These are phyloP conservation scores for Amanita thiersii DNA, from an alignment of 768 basidiomycete species.

Conservation along the genomic window DNA sequence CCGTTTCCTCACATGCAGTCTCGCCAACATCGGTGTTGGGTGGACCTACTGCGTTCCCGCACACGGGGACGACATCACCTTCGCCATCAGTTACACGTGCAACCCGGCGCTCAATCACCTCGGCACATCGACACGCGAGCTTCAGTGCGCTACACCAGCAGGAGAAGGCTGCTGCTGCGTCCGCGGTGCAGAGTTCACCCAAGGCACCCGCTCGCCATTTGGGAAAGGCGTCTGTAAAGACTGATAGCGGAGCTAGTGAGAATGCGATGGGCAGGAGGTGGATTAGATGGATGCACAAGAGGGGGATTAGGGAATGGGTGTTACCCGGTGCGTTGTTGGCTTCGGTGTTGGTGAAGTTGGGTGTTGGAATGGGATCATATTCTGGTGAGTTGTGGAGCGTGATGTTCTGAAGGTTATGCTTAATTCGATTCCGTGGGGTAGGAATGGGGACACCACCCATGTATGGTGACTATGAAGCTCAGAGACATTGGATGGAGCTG, in stretches of 20 bases:
- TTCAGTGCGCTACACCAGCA: constrained; percentile 38
- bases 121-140: constrained; percentile 17
- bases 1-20: constrained; percentile 35
- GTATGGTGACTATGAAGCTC: constrained; percentile 91
- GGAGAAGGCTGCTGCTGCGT: constrained; percentile 12
- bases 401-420: background rate
- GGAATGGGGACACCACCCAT: constrained; percentile 70
- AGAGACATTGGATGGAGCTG: constrained; percentile 93
- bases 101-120: constrained; percentile 12
- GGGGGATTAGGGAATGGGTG: constrained; percentile 50
- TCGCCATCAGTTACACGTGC: background rate
- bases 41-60: constrained; percentile 1
- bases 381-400: constrained; percentile 53
- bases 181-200: constrained; percentile 3
- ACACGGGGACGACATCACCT: constrained; percentile 1
- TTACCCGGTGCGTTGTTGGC: constrained; percentile 46
- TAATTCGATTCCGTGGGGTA: constrained; percentile 18
- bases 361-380: constrained; percentile 69
- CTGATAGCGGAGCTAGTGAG: constrained; percentile 14
- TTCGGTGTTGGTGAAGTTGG: constrained; percentile 55
- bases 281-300: constrained; percentile 77
- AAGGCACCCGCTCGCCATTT: background rate
- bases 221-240: background rate
- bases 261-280: constrained; percentile 47
- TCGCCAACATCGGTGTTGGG: constrained; percentile 32